These are phyloP conservation scores for Avena sativa DNA, from an alignment of 176 grass and related monocot genomes.

Conservation along the genomic window DNA sequence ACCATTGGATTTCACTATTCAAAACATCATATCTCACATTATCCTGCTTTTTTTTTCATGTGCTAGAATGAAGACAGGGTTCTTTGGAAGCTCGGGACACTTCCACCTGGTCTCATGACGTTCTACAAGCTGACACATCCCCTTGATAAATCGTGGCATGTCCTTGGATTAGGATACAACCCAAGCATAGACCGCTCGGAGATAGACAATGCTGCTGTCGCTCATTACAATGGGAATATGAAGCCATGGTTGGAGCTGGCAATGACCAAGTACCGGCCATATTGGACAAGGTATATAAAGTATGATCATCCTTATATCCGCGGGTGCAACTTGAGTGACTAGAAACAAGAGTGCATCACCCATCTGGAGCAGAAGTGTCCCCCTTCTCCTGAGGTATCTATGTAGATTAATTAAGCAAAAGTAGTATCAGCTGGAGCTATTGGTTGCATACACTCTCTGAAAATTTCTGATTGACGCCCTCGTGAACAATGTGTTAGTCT, in stretches of 20 bases:
- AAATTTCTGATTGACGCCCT: background rate
- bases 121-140: conserved; percentile 99
- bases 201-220: conserved; percentile 87
- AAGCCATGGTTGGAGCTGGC: conserved; percentile 99
- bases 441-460: background rate
- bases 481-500: conserved; percentile 9
- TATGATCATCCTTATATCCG: conserved; percentile 90
- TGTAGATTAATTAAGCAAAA: background rate
- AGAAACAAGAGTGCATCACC: conserved; percentile 32
- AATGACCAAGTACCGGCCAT: conserved; percentile 89
- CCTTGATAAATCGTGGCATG: conserved; percentile 98
- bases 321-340: conserved; percentile 87
- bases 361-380: conserved; percentile 20
- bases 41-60: conserved; percentile 30
- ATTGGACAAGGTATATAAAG: conserved; percentile 98
- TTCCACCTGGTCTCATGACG: conserved; percentile 88
- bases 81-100: conserved; percentile 98
- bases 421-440: conserved; percentile 31
- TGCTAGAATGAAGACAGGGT: conserved; percentile 91
- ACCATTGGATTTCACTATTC: conserved; percentile 14
- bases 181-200: conserved; percentile 92
- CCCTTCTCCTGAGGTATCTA: background rate
- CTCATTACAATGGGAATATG: conserved; percentile 99
- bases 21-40: conserved; percentile 18
- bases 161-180: conserved; percentile 96